A percentile compares a stretch with the other conserved stretches of the same genome.
Conservation (phyloP, 192 early-diverging fungal genomes). For the Mortierella antarctica region DNA sequence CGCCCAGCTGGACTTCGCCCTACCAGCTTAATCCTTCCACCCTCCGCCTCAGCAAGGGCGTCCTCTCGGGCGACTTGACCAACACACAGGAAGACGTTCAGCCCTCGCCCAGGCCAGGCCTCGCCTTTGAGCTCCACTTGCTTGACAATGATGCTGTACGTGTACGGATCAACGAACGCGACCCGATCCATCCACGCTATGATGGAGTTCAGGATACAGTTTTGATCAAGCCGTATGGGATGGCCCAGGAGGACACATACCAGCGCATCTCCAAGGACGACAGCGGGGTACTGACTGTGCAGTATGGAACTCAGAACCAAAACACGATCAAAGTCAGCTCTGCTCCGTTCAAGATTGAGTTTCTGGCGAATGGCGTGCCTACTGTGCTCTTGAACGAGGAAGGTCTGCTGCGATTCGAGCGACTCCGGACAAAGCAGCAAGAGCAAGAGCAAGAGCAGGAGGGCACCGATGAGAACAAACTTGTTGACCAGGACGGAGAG, state of each 20-base stretch:
- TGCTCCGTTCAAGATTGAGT: slow-evolving; percentile 70
- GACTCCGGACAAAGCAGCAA: slow-evolving; percentile 67
- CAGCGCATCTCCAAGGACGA: slow-evolving; percentile 15
- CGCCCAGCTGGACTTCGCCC: slow-evolving; percentile 57
- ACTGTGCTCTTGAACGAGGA: slow-evolving; percentile 84
- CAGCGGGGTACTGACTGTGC: slow-evolving; percentile 46
- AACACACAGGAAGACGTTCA: slow-evolving; percentile 54
- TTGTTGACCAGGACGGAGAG: slow-evolving; percentile 47
- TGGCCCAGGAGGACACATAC: slow-evolving; percentile 17
- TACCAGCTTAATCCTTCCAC: slow-evolving; percentile 73
- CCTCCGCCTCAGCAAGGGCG: slow-evolving; percentile 63
- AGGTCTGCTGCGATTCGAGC: slow-evolving; percentile 88
- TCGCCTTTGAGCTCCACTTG: slow-evolving; percentile 64
- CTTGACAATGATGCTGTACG: slow-evolving; percentile 69
- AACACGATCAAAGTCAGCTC: slow-evolving; percentile 62
- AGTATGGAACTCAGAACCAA: slow-evolving; percentile 54
- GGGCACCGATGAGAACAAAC: slow-evolving; percentile 29
- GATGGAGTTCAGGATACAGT: slow-evolving; percentile 69
- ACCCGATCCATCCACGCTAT: slow-evolving; percentile 77
- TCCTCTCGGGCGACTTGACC: slow-evolving; percentile 67
- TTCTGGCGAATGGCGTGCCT: slow-evolving; percentile 63
- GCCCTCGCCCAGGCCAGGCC: slow-evolving; percentile 8
- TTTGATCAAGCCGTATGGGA: slow-evolving; percentile 55
- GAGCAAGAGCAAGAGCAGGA: slow-evolving; percentile 55
- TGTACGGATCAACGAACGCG: slow-evolving; percentile 71